Conservation (phyloP, 495 filamentous ascomycete genomes). For the Hypoxylon fragiforme region DNA sequence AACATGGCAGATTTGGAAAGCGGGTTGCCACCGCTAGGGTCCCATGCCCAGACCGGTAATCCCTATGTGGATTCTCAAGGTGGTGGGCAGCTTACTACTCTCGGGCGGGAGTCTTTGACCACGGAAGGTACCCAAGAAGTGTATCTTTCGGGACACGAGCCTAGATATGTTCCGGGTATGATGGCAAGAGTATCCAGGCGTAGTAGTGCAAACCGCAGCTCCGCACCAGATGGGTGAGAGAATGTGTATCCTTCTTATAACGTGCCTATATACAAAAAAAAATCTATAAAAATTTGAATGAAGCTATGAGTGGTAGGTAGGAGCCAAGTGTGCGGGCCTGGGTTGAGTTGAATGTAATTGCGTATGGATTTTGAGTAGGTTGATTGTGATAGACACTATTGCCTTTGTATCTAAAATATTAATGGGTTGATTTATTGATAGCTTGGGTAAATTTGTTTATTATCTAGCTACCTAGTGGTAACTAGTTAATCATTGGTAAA, state of each 20-base stretch:
- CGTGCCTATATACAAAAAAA: too few relatives aligned
- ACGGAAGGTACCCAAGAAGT: conserved; percentile 32
- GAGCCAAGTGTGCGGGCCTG: too few relatives aligned
- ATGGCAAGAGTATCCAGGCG: conserved; percentile 61
- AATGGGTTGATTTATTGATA: too few relatives aligned
- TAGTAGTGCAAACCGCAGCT: conserved; percentile 48
- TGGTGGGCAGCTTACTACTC: conserved; percentile 5
- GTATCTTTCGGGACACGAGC: conserved; percentile 60
- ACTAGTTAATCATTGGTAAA: too few relatives aligned
- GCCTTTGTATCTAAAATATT: too few relatives aligned
- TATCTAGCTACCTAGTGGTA: too few relatives aligned
- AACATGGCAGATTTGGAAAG: conserved; percentile 16
- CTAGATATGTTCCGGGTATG: conserved; percentile 72
- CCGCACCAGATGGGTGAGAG: conserved; percentile 47
- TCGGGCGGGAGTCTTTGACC: conserved; percentile 24
- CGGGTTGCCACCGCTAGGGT: conserved; percentile 18
- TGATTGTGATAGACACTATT: too few relatives aligned
- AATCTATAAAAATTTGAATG: too few relatives aligned
- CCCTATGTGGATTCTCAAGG: conserved; percentile 19
- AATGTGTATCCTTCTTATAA: conserved; percentile 13
- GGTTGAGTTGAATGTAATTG: too few relatives aligned
- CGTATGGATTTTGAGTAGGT: too few relatives aligned
- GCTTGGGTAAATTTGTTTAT: too few relatives aligned
- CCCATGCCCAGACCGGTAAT: conserved; percentile 32
- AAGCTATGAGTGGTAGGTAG: too few relatives aligned